phyloP scores from a whole-genome alignment of 768 basidiomycete genomes.

The Astraeus odoratus region DNA sequence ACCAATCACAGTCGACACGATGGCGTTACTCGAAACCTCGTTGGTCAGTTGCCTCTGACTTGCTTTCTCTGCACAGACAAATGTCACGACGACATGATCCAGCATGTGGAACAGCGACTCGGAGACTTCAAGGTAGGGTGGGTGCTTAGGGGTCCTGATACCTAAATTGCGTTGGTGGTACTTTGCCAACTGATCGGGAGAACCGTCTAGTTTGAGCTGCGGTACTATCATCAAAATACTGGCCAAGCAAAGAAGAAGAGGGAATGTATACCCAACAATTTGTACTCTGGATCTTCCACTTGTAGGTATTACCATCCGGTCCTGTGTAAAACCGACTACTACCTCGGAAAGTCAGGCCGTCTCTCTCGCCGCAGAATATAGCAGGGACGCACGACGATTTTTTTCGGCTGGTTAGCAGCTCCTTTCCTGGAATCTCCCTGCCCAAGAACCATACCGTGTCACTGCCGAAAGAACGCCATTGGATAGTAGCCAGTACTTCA shows the following conservation, averaged over 20 bases:
- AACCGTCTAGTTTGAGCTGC: background rate
- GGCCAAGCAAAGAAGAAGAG: background rate
- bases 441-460: background rate
- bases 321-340: conserved; percentile 12
- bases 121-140: conserved; percentile 5
- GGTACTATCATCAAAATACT: background rate
- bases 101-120: conserved; percentile 8
- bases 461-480: background rate
- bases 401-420: background rate
- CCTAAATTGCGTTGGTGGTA: background rate
- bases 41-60: conserved; percentile 9
- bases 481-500: background rate
- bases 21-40: too few species aligned
- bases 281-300: background rate
- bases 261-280: background rate
- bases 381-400: background rate
- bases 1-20: too few species aligned
- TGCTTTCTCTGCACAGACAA: conserved; percentile 22
- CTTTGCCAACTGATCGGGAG: background rate
- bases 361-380: background rate
- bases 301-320: conserved; percentile 1
- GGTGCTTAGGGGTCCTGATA: background rate
- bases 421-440: background rate
- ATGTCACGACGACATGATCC: conserved; percentile 24
- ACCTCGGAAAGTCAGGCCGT: too few species aligned